Base-by-base conservation (phyloP, 371 early-diverging fungal genomes). In the Mucor circinelloides region DNA sequence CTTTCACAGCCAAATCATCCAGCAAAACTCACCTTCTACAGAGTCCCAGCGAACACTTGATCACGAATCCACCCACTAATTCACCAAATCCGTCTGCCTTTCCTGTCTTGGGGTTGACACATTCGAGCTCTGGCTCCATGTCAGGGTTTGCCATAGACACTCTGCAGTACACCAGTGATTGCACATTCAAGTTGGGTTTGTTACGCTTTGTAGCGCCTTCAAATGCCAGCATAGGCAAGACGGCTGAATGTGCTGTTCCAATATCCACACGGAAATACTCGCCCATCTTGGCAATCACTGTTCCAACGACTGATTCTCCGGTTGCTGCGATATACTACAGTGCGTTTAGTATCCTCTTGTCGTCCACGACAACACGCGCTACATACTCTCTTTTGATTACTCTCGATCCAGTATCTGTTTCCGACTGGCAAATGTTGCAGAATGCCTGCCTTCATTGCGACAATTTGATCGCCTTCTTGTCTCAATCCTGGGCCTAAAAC, bases 71-170 rank as follows among this genome's bases (percentile, higher is more conserved):
- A 28, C 76, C 85, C 66, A 88, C 85, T 40, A 96, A 76, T 76
- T 89, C 91, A 25, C 96, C 96, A 84, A 83, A 94, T 23, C 94
- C 95, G 55, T 91, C 92, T 0, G 91, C 85, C 69, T 86, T 90
- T 40, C 87, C 87, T 0, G 89, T 89, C 2, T 83, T 67, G 9
- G 93, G 90, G 69, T 94, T 94, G 52, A 90, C 75, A 77, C 98
- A 98, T 68, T 94, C 94, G 19, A 98, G 73, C 68, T 98, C 99
- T 2, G 98, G 93, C 60, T 98, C 98, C 94, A 98, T 96, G 77
- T 97, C 95, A 69, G 89, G 90, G 79, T 95, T 92, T 17, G 97
- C 97, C 67, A 94, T 78, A 3, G 88, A 73, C 1, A 98, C 87
- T 36, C 94, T 86, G 28, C 91, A 95, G 71, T 95, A 98, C 3